A percentile compares a stretch with the other conserved stretches of the same genome.
These are phyloP conservation scores for Boletus sp. DNA, from an alignment of 768 basidiomycete genomes.

Conservation along the genomic window DNA sequence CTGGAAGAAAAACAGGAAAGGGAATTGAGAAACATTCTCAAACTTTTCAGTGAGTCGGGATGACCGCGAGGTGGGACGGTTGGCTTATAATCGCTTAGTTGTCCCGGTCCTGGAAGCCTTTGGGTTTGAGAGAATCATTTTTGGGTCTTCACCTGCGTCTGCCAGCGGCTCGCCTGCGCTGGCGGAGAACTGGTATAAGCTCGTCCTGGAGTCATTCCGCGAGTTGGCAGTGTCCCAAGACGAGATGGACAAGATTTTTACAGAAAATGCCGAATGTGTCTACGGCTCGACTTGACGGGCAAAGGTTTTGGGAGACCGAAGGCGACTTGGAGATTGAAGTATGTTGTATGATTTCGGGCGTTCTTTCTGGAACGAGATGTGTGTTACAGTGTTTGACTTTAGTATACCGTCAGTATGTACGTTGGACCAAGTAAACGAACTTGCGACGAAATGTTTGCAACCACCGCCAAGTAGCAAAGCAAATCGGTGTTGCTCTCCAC, in stretches of 20 bases:
- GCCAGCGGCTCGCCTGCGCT: conserved; percentile 44
- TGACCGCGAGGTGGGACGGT: not conserved
- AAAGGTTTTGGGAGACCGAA: not conserved
- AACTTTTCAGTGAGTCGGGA: conserved; percentile 73
- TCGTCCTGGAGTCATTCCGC: conserved; percentile 73
- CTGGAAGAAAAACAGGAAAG: conserved; percentile 37
- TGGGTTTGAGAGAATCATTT: conserved; percentile 78
- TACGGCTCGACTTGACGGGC: conserved; percentile 30
- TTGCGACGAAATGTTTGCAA: not conserved
- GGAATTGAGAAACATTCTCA: conserved; percentile 59
- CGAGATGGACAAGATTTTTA: conserved; percentile 72
- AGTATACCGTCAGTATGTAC: not conserved
- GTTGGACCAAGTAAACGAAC: not conserved
- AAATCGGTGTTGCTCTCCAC: not conserved
- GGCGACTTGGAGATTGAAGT: not conserved
- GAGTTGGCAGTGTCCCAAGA: conserved; percentile 80
- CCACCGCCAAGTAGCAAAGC: conserved; percentile 1
- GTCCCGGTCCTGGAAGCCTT: conserved; percentile 83
- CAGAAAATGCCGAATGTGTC: conserved; percentile 42
- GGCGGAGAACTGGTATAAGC: conserved; percentile 74
- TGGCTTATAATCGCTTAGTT: conserved; percentile 41
- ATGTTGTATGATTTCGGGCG: not conserved
- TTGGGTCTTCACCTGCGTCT: conserved; percentile 71
- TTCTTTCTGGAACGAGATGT: not conserved
- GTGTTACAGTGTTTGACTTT: not conserved